Percentiles rank a stretch among this genome's conserved stretches.
These are phyloP conservation scores for Epichloe baconii DNA, from an alignment of 2,329 filamentous ascomycete genomes.

Conservation along the genomic window DNA sequence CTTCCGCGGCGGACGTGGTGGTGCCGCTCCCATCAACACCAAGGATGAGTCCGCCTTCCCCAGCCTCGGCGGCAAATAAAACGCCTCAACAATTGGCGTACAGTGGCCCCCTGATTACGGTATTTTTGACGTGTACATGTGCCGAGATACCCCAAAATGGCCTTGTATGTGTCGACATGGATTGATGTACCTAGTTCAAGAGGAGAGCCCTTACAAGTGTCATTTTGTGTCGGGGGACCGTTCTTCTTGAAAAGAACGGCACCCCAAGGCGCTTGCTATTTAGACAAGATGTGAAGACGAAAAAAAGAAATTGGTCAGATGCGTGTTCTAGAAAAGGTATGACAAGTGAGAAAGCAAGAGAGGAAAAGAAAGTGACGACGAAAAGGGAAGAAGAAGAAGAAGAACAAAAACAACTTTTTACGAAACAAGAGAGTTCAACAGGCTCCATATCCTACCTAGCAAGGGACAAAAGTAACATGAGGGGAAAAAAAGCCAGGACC, in stretches of 20 bases:
- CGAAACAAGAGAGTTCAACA: background rate
- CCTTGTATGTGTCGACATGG: conserved; percentile 3
- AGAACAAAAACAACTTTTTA: background rate
- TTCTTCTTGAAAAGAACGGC: background rate
- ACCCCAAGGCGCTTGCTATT: background rate
- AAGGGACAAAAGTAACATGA: background rate
- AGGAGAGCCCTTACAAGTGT: background rate
- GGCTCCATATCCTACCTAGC: background rate
- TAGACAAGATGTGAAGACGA: background rate
- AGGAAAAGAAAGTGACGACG: background rate
- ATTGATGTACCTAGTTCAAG: conserved; percentile 3
- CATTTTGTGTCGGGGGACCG: background rate
- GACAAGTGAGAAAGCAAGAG: background rate
- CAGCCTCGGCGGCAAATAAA: conserved; percentile 43
- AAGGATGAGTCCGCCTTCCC: conserved; percentile 47
- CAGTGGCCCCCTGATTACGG: background rate
- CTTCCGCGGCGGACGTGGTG: conserved; percentile 29
- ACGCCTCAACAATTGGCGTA: conserved; percentile 2
- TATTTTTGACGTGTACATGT: conserved; percentile 5
- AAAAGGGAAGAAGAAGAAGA: background rate
- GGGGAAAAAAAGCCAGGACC: no score
- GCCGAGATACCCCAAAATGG: conserved; percentile 6
- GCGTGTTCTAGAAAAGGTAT: background rate
- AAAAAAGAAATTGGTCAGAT: background rate
- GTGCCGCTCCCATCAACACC: conserved; percentile 36